Evolutionary conservation across 768 basidiomycete genomes (phyloP).

Genomic region (Auriscalpium orientale): DNA sequence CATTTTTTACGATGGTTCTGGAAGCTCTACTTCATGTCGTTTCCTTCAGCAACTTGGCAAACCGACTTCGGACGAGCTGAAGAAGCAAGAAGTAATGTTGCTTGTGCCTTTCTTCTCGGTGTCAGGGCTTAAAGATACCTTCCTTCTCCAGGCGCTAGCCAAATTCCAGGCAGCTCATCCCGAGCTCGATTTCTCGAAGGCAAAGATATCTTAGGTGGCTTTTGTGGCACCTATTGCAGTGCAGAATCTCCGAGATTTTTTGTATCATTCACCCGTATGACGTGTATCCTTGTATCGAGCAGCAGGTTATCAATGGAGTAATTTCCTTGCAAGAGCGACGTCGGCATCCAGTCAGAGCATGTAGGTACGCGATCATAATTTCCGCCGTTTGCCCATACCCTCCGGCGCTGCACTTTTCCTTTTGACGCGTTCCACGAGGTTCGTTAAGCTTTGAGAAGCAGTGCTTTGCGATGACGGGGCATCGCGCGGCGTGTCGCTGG

Average conservation of each 20-base stretch:
- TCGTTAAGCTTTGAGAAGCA: slow-evolving; percentile 37
- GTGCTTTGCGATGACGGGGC: not conserved
- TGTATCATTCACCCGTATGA: too few species aligned
- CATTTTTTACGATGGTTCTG: not conserved
- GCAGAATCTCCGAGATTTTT: not conserved
- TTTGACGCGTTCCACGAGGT: slow-evolving; percentile 82
- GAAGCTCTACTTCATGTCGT: slow-evolving; percentile 5
- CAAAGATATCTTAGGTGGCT: slow-evolving; percentile 61
- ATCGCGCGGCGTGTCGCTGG: slow-evolving; percentile 1
- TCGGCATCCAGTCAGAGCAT: too few species aligned
- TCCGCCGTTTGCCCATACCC: slow-evolving; percentile 29
- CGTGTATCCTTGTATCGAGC: too few species aligned
- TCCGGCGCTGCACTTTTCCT: slow-evolving; percentile 47
- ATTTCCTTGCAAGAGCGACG: too few species aligned
- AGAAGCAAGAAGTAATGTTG: slow-evolving; percentile 74
- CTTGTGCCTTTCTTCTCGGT: not conserved
- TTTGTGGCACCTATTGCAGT: not conserved
- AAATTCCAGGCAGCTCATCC: slow-evolving; percentile 89
- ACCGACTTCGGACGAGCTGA: slow-evolving; percentile 89
- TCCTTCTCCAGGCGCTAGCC: slow-evolving; percentile 53
- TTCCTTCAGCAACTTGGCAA: slow-evolving; percentile 79
- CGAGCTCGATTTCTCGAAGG: slow-evolving; percentile 90
- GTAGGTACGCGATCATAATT: not conserved
- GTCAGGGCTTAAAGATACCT: slow-evolving; percentile 2
- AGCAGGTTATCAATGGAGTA: too few species aligned